phyloP scores from a whole-genome alignment of 2,329 filamentous ascomycete genomes.

The Graphiopsis chlorocephala region DNA sequence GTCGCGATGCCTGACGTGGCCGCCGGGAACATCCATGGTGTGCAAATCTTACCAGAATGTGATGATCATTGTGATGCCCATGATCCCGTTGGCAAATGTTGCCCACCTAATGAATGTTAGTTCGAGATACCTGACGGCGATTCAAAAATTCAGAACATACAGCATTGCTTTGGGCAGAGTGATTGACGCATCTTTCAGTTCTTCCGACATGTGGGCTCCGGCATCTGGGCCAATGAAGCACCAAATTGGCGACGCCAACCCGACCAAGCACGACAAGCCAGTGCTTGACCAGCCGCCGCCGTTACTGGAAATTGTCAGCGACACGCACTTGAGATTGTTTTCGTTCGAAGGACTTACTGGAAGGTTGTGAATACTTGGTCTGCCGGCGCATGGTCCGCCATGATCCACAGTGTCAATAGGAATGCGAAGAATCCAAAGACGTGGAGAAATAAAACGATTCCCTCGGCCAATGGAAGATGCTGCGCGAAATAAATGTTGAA shows the following conservation, averaged over 20 bases:
- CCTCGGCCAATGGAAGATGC: conserved; percentile 35
- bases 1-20: background rate
- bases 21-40: background rate
- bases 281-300: conserved; percentile 42
- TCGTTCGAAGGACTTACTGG: conserved; percentile 33
- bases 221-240: conserved; percentile 40
- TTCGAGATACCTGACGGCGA: background rate
- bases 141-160: background rate
- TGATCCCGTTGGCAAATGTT: conserved; percentile 37
- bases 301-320: conserved; percentile 15
- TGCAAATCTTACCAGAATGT: conserved; percentile 30
- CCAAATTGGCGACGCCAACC: conserved; percentile 40
- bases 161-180: conserved; percentile 45
- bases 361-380: conserved; percentile 37
- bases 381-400: conserved; percentile 32
- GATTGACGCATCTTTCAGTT: conserved; percentile 40
- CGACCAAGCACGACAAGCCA: conserved; percentile 43
- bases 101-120: conserved; percentile 27
- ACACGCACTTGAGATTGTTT: background rate
- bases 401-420: conserved; percentile 39
- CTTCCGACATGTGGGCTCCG: conserved; percentile 38
- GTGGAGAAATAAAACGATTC: conserved; percentile 39
- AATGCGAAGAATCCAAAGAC: conserved; percentile 45
- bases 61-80: conserved; percentile 38
- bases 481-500: conserved; percentile 39